Evolutionary conservation across 2,329 filamentous ascomycete species (phyloP), one percentile per base, ranked within the genome.

Genomic region (Dothistroma septosporum): DNA sequence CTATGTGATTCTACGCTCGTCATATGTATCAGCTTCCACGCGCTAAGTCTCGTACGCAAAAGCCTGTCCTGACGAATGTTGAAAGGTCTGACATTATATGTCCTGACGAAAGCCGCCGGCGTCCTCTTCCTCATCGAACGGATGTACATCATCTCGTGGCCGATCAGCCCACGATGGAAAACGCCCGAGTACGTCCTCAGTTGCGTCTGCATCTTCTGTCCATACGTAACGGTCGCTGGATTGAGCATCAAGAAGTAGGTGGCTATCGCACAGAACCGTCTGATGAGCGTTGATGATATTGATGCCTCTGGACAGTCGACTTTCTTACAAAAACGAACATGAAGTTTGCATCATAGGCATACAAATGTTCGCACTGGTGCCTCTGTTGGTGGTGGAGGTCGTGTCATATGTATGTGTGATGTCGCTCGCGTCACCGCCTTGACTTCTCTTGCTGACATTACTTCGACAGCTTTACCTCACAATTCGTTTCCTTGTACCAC

Each of bases 91-190:
- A 65, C 61, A n/a, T 32, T 67, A 11, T 67, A 62, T 37, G 56
- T 65, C 21, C 41, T 65, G 22, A 60, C 57, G 37, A 65, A 67
- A 47, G 37, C 57, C 8, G 55, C 59, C 6, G 59, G 55, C 7
- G 61, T 67, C 46, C 35, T 64, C 2, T 67, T 65, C 56, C 57
- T 67, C 28, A 67, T 67, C 55, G 63, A 65, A 53, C 46, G 65
- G 19, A 59, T 60, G n/a, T 67, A 67, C 57, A 67, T 67, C 19
- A 65, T 65, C 22, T 65, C 65, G 10, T 67, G 63, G 61, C 65
- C 65, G 2, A 57, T 61, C 33, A 58, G 48, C 4, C 61, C 65
- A 21, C 47, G 65, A 49, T 44, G 58, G 24, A 62, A 64, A 28
- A 62, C 61, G 14, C 55, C 52, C 22, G 65, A 67, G 32, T 67